Conservation (phyloP, 2,329 filamentous ascomycete genomes). For the Neofusicoccum kwambonambiense region DNA sequence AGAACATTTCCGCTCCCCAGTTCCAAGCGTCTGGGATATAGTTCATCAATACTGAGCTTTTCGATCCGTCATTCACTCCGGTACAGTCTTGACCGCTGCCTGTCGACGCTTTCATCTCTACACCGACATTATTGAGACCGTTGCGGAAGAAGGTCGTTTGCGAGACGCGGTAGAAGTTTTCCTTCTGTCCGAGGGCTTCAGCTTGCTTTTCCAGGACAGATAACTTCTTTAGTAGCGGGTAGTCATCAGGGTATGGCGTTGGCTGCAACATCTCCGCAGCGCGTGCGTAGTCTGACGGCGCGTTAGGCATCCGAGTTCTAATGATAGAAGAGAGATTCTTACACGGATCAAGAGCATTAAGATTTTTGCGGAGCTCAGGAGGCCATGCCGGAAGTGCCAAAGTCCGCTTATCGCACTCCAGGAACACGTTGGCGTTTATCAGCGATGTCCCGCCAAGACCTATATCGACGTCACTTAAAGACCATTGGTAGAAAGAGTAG, state of each 20-base stretch:
- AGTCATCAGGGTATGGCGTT: constrained; percentile 56
- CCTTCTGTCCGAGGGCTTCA: constrained; percentile 47
- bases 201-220: constrained; percentile 59
- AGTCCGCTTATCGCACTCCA: constrained; percentile 57
- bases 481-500: too few relatives aligned
- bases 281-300: constrained; percentile 54
- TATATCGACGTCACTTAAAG: constrained; percentile 22
- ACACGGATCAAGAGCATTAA: constrained; percentile 50
- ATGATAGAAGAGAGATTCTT: constrained; percentile 26
- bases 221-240: constrained; percentile 59
- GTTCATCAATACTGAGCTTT: constrained; percentile 64
- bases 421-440: constrained; percentile 67
- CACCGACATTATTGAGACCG: constrained; percentile 62
- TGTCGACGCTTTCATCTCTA: constrained; percentile 61
- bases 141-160: constrained; percentile 64
- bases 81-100: constrained; percentile 63
- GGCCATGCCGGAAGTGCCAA: constrained; percentile 60
- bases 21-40: constrained; percentile 71
- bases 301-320: neutral
- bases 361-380: constrained; percentile 49
- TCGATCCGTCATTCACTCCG: constrained; percentile 66
- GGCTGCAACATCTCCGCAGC: constrained; percentile 60
- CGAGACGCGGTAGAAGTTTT: constrained; percentile 56
- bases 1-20: constrained; percentile 70
- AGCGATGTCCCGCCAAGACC: constrained; percentile 65